Conservation (phyloP, 345 rosid genomes). For the Psidium guajava region DNA sequence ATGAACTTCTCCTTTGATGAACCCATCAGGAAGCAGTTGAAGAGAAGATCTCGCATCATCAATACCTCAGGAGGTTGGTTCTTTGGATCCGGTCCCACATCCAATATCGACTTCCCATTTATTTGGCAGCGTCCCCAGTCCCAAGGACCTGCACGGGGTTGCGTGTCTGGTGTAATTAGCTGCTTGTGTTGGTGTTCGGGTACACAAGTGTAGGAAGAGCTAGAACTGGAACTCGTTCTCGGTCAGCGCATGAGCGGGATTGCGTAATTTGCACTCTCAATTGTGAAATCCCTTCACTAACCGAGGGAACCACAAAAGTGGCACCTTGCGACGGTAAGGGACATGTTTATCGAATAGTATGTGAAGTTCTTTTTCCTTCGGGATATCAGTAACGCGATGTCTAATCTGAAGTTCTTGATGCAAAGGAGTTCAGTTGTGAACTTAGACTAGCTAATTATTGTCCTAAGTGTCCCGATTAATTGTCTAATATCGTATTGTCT, state of each 20-base stretch:
- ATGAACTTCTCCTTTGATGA: constrained; percentile 4
- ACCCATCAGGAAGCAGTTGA: background rate
- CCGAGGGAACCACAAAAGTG: background rate
- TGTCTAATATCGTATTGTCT: too few relatives aligned
- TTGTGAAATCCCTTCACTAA: background rate
- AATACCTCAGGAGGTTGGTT: background rate
- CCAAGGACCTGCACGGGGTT: background rate
- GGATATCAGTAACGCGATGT: background rate
- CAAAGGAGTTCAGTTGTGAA: background rate
- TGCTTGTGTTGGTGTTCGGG: background rate
- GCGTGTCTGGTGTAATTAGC: background rate
- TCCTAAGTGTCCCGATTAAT: too few relatives aligned
- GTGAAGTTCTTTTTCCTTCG: background rate
- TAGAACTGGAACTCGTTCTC: background rate
- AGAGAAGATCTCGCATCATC: background rate
- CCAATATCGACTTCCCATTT: background rate
- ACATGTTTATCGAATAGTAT: background rate
- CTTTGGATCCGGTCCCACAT: background rate
- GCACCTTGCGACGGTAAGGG: background rate
- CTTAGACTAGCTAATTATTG: too few relatives aligned
- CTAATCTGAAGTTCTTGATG: background rate
- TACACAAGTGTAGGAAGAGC: background rate
- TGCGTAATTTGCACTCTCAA: background rate
- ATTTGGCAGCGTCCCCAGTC: background rate
- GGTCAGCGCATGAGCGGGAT: background rate